Evolutionary conservation across 495 filamentous ascomycete genomes (phyloP).

Genomic region (Podospora bellae-mahoneyi): DNA sequence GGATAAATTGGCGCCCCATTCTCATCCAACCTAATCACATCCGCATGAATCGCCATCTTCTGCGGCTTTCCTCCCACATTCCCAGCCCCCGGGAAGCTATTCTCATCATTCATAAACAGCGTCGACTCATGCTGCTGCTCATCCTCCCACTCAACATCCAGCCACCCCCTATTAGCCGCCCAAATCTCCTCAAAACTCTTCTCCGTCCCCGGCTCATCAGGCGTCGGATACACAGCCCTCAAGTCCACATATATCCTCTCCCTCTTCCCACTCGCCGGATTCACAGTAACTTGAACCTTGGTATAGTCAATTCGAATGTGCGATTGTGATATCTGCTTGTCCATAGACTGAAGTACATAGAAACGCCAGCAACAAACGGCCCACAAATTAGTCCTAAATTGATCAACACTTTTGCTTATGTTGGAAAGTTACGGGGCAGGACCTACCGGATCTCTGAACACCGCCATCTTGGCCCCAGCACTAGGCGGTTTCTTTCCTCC

Average conservation of each 20-base stretch:
- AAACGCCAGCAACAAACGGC: slow-evolving; percentile 46
- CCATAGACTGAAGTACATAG: slow-evolving; percentile 54
- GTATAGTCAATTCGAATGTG: slow-evolving; percentile 48
- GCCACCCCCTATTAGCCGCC: slow-evolving; percentile 75
- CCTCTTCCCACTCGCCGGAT: slow-evolving; percentile 70
- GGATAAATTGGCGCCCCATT: slow-evolving; percentile 45
- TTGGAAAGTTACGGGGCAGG: slow-evolving; percentile 27
- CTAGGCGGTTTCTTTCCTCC: slow-evolving; percentile 61
- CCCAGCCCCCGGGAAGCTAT: slow-evolving; percentile 22
- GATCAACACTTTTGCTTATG: slow-evolving; percentile 70
- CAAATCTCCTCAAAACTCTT: slow-evolving; percentile 87
- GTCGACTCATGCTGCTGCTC: slow-evolving; percentile 30
- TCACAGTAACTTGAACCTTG: slow-evolving; percentile 68
- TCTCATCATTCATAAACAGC: slow-evolving; percentile 22
- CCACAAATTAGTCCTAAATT: slow-evolving; percentile 91
- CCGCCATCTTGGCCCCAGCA: slow-evolving; percentile 74
- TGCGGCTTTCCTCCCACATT: slow-evolving; percentile 28
- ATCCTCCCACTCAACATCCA: slow-evolving; percentile 65
- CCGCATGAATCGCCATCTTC: slow-evolving; percentile 46
- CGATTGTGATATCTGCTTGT: slow-evolving; percentile 47
- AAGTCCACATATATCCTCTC: slow-evolving; percentile 87
- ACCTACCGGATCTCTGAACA: slow-evolving; percentile 97
- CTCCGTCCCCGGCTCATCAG: slow-evolving; percentile 63
- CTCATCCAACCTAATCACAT: slow-evolving; percentile 47
- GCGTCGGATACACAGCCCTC: slow-evolving; percentile 75